Conservation (phyloP, 2,329 filamentous ascomycete genomes). For the Thelonectria rubi region DNA sequence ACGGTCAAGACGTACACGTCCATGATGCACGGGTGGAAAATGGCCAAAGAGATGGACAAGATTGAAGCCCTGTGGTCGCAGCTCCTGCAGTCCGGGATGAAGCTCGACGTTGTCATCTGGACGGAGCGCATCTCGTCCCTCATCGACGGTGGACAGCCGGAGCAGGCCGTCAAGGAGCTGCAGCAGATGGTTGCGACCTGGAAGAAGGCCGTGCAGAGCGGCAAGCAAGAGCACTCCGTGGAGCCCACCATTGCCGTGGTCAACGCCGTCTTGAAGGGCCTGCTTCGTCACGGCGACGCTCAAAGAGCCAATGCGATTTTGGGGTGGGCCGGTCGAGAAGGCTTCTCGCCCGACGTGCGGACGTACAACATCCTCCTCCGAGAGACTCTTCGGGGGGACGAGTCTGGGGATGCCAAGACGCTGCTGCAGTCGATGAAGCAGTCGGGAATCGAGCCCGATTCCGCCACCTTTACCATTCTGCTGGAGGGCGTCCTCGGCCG, state of each 20-base stretch:
- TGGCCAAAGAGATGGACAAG: constrained; percentile 64
- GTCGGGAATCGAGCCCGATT: constrained; percentile 65
- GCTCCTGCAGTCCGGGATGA: constrained; percentile 64
- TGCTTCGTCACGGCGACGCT: constrained; percentile 61
- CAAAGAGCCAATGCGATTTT: constrained; percentile 64
- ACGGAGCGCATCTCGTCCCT: constrained; percentile 74
- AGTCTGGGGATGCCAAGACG: constrained; percentile 56
- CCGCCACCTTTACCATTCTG: constrained; percentile 78
- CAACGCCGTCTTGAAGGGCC: constrained; percentile 74
- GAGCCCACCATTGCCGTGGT: constrained; percentile 71
- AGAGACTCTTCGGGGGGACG: constrained; percentile 61
- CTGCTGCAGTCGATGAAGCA: constrained; percentile 68
- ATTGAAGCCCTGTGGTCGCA: constrained; percentile 74
- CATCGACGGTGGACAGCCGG: constrained; percentile 62
- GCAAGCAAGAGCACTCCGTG: constrained; percentile 49
- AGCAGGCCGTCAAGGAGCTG: constrained; percentile 69
- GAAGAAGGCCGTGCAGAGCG: constrained; percentile 52
- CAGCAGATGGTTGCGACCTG: constrained; percentile 72
- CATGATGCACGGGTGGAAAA: constrained; percentile 77
- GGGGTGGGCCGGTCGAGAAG: constrained; percentile 64
- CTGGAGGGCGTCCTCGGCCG: constrained; percentile 65
- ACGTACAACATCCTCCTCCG: constrained; percentile 77
- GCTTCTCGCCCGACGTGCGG: constrained; percentile 64
- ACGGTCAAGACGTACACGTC: constrained; percentile 74
- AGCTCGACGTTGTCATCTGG: constrained; percentile 74